Evolutionary conservation across 2,329 filamentous ascomycete species (phyloP).

Genomic region (Colletotrichum nymphaeae): DNA sequence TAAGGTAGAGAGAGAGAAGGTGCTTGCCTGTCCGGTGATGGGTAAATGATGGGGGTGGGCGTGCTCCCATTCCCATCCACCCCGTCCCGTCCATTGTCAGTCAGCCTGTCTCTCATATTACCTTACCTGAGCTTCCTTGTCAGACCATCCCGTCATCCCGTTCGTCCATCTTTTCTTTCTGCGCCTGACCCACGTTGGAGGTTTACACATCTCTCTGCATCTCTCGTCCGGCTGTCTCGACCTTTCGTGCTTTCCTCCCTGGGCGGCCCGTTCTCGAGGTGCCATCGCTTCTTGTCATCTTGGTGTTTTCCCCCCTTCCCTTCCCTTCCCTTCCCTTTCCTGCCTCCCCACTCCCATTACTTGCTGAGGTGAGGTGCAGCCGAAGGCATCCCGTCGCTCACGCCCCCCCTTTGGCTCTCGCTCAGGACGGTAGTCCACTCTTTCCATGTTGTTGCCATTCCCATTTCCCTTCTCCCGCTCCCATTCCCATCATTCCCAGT

Average conservation of each 20-base stretch:
- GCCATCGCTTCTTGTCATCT: constrained; percentile 30
- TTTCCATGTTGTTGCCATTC: constrained; percentile 39
- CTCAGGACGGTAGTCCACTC: constrained; percentile 11
- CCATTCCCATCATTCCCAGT: constrained; percentile 36
- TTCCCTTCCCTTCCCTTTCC: constrained; percentile 5
- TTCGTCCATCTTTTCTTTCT: constrained; percentile 32
- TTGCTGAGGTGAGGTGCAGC: constrained; percentile 8
- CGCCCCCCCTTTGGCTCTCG: constrained; percentile 35
- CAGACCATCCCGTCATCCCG: constrained; percentile 7
- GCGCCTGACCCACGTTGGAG: constrained; percentile 28
- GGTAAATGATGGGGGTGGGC: neutral
- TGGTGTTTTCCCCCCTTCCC: constrained; percentile 32
- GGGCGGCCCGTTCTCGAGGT: constrained; percentile 22
- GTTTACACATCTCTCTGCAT: constrained; percentile 18
- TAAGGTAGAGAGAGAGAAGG: neutral
- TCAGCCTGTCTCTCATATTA: neutral
- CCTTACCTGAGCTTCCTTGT: constrained; percentile 9
- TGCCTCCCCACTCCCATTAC: constrained; percentile 24
- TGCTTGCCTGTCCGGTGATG: neutral
- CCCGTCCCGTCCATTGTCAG: constrained; percentile 15
- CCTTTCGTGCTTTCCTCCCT: constrained; percentile 13
- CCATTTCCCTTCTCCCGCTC: constrained; percentile 35
- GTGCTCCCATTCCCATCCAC: constrained; percentile 29
- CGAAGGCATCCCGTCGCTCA: neutral
- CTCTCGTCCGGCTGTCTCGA: neutral